phyloP scores from a whole-genome alignment of 257 asterid species.

The Solanum habrochaites region DNA sequence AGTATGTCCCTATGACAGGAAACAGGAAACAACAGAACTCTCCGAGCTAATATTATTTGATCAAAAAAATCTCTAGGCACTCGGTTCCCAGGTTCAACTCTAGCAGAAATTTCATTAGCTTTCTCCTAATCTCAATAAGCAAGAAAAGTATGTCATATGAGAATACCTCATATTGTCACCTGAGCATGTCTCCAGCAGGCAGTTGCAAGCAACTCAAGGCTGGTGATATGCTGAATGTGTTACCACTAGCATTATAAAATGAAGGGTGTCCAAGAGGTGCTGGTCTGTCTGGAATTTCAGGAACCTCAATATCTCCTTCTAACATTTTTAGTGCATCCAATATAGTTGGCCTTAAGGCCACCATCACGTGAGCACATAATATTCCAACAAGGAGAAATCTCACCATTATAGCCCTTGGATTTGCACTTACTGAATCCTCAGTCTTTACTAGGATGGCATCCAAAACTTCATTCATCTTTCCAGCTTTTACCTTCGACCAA shows the following conservation, averaged over 20 bases:
- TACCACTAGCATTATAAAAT: conserved; percentile 18
- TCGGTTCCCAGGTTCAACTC: neutral
- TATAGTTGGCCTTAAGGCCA: conserved; percentile 81
- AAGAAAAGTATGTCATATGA: neutral
- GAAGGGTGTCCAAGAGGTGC: conserved; percentile 62
- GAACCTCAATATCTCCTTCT: conserved; percentile 87
- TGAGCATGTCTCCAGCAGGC: conserved; percentile 56
- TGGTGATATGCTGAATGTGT: conserved; percentile 46
- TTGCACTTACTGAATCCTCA: conserved; percentile 31
- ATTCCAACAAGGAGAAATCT: conserved; percentile 72
- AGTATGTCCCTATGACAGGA: neutral
- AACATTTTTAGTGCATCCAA: conserved; percentile 73
- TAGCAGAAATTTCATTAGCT: neutral
- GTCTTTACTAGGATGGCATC: conserved; percentile 34
- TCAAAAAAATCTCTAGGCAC: neutral
- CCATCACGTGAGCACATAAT: conserved; percentile 89
- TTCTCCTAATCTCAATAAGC: neutral
- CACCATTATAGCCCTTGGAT: conserved; percentile 63
- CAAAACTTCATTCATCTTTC: conserved; percentile 45
- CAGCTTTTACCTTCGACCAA: conserved; percentile 64
- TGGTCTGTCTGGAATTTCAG: conserved; percentile 69
- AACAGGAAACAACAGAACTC: neutral
- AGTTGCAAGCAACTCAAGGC: conserved; percentile 40
- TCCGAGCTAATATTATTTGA: neutral
- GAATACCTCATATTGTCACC: conserved; percentile 17